These are phyloP conservation scores for Curvularia verruculosa DNA, from an alignment of 2,329 filamentous ascomycete species.

Conservation along the genomic window DNA sequence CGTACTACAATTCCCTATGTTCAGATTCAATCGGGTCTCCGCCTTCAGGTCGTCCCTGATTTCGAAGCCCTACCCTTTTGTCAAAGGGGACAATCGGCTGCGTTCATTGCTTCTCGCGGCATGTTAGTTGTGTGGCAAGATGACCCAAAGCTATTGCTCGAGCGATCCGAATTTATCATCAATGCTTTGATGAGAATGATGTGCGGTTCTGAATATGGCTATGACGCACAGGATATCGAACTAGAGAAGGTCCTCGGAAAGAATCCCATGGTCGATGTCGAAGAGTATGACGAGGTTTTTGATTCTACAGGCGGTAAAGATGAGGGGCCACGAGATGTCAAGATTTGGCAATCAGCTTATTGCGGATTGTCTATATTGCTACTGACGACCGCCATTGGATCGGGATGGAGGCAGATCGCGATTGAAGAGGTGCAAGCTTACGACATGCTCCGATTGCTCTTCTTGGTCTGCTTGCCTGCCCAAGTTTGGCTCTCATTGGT, in stretches of 20 bases:
- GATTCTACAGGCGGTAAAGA: constrained; percentile 42
- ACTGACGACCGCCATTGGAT: constrained; percentile 60
- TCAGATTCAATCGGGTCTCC: constrained; percentile 63
- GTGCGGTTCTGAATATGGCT: constrained; percentile 58
- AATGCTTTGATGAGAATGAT: constrained; percentile 76
- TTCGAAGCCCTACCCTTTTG: constrained; percentile 64
- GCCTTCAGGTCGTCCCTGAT: constrained; percentile 66
- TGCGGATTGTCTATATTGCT: constrained; percentile 61
- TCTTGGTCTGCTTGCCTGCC: constrained; percentile 59
- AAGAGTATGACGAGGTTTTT: constrained; percentile 27
- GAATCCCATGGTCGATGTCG: constrained; percentile 20
- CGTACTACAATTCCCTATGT: constrained; percentile 60
- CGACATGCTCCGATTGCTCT: constrained; percentile 60
- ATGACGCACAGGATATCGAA: constrained; percentile 48
- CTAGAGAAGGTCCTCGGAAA: constrained; percentile 39
- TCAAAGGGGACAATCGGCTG: constrained; percentile 79
- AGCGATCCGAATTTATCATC: constrained; percentile 74
- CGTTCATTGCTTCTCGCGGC: constrained; percentile 74
- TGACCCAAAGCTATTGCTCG: constrained; percentile 72
- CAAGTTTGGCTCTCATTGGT: constrained; percentile 65
- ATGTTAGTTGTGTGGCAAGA: constrained; percentile 84
- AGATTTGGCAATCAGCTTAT: constrained; percentile 62
- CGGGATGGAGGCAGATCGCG: constrained; percentile 63
- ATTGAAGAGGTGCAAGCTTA: constrained; percentile 62
- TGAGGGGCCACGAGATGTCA: constrained; percentile 54